Base-by-base conservation (phyloP, 495 filamentous ascomycete species). In the Aspergillus ellipticus region DNA sequence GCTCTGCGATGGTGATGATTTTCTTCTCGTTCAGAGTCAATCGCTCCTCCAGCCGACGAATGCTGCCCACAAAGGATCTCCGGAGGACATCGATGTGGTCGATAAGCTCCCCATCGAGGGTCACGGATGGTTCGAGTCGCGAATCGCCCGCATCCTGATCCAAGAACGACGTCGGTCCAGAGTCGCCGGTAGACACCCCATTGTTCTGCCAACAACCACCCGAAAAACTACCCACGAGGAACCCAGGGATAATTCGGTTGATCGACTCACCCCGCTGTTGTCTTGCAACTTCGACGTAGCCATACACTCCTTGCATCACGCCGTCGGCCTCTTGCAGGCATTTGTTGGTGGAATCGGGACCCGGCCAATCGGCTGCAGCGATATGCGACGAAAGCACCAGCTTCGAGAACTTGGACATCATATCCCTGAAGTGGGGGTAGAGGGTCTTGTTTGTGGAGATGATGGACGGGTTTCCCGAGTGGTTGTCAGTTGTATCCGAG, bases 361-460 rank as follows among this genome's bases (percentile, higher is more conserved):
- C 76, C 19, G 92, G 90, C 84, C 89, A 97, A 69, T 97, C 94
- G 26, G 93, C 88, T 20, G 93, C 89, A 33, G 94, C 94, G 65
- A 97, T 96, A 68, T 97, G 94, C n/a, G 94, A 97, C 19, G 93
- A 97, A 31, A 98, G 83, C 20, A 98, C 95, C 35, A 98, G 79
- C 70, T 97, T 98, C 35, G 95, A 97, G 72, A 97, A 97, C 61
- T 94, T 89, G 5, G 94, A 97, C 94, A 98, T 98, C 88, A 96
- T 97, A 66, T 97, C 95, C 49, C 95, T 83, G 72, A 97, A 98
- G 74, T 97, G 91, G 26, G 95, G 94, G 64, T 97, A 97, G 42
- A 98, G 77, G 2, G 89, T 86, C 72, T 96, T 96, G 72, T 98
- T 98, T 7, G 91, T 92, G 7, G 90, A 94, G 51, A 98, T 98